Evolutionary conservation across 2,329 filamentous ascomycete genomes (phyloP).

Genomic region (Xylariaceae sp.): DNA sequence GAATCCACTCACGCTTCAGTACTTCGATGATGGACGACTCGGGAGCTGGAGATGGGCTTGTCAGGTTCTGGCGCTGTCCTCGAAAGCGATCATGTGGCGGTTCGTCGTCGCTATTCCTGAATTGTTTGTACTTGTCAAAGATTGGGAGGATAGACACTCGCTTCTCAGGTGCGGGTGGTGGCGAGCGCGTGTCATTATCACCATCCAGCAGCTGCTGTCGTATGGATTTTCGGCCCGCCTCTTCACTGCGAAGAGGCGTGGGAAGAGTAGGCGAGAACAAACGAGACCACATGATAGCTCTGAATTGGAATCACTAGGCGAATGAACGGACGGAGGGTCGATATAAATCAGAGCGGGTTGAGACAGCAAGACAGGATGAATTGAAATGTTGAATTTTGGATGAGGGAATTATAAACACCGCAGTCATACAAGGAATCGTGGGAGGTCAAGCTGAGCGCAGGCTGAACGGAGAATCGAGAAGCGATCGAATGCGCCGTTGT

Average conservation of each 20-base stretch:
- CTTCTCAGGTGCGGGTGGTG: conserved; percentile 18
- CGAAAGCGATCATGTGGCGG: conserved; percentile 3
- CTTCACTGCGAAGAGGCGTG: conserved; percentile 10
- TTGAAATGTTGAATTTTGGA: not conserved
- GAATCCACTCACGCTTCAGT: conserved; percentile 19
- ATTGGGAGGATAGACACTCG: conserved; percentile 17
- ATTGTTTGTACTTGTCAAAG: conserved; percentile 21
- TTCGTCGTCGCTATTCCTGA: conserved; percentile 9
- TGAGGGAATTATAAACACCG: not conserved
- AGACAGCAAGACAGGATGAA: not conserved
- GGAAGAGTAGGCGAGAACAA: conserved; percentile 9
- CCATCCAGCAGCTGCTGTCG: conserved; percentile 13
- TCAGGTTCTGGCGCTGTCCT: not conserved
- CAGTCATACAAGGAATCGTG: not conserved
- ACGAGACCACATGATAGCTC: conserved; percentile 11
- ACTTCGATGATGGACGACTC: conserved; percentile 21
- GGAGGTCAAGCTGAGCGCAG: not conserved
- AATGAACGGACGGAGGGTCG: not conserved
- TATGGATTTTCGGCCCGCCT: conserved; percentile 3
- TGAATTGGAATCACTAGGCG: not conserved
- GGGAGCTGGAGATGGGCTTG: conserved; percentile 17
- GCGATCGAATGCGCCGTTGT: not conserved
- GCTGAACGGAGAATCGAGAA: not conserved
- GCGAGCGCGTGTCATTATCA: conserved; percentile 5
- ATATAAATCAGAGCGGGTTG: not conserved